A percentile compares a stretch with the other conserved stretches of the same genome.
phyloP scores from a whole-genome alignment of 2,329 filamentous ascomycete species.

The Fusarium tricinctum region DNA sequence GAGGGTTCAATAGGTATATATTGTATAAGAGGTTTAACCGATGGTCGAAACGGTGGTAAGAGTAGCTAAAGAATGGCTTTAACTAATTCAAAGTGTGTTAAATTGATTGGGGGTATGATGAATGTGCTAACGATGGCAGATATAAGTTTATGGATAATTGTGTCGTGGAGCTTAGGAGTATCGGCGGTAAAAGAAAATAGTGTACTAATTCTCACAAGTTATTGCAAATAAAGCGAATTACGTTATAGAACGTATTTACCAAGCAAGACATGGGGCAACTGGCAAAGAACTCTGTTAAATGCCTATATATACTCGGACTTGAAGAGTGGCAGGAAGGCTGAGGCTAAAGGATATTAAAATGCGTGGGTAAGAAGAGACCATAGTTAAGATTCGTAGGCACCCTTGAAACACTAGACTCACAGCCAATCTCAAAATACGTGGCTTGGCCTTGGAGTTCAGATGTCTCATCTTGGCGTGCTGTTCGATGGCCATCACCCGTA shows the following conservation, averaged over 20 bases:
- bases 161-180: not conserved
- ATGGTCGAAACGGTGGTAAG: constrained; percentile 1
- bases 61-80: constrained; percentile 1
- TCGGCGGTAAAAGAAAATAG: constrained; percentile 1
- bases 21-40: not conserved
- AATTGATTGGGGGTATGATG: constrained; percentile 1
- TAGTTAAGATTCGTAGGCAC: not conserved
- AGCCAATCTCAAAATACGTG: not conserved
- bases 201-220: not conserved
- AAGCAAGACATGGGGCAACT: too few relatives aligned
- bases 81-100: not conserved
- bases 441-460: not conserved
- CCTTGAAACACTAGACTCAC: not conserved
- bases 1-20: constrained; percentile 2
- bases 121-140: too few relatives aligned
- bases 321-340: not conserved
- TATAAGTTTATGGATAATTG: too few relatives aligned
- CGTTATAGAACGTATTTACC: too few relatives aligned
- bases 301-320: constrained; percentile 3
- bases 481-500: not conserved
- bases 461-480: not conserved
- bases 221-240: too few relatives aligned
- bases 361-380: constrained; percentile 2
- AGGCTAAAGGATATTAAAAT: not conserved
- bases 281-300: too few relatives aligned